Evolutionary conservation across 2,329 filamentous ascomycete species (phyloP).

Genomic region (Pyrenophora seminiperda): DNA sequence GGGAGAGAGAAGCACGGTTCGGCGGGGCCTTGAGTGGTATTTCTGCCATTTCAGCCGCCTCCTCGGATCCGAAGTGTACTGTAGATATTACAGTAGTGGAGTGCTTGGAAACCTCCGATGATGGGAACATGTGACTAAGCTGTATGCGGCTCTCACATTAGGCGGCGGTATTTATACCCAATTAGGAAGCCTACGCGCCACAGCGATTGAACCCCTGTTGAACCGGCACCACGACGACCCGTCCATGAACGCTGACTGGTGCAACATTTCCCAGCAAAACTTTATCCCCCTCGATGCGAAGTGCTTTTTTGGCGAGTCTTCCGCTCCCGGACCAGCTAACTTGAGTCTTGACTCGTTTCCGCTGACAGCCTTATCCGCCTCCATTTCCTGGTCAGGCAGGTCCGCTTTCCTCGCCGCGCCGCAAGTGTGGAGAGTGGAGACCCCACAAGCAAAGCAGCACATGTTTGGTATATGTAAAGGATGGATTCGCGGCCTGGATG

Average conservation of each 20-base stretch:
- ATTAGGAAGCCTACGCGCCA: conserved; percentile 4
- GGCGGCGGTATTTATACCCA: background rate
- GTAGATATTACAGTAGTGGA: background rate
- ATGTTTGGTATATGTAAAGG: conserved; percentile 8
- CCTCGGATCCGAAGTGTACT: conserved; percentile 13
- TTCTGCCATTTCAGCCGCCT: conserved; percentile 7
- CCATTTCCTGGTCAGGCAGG: conserved; percentile 14
- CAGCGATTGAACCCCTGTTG: background rate
- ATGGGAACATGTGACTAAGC: background rate
- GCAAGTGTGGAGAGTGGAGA: conserved; percentile 9
- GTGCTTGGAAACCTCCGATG: background rate
- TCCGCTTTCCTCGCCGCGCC: conserved; percentile 2
- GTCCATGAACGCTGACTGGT: conserved; percentile 9
- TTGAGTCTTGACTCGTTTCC: conserved; percentile 13
- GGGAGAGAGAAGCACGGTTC: too few species aligned
- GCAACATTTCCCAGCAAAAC: conserved; percentile 11
- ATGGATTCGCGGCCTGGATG: conserved; percentile 15
- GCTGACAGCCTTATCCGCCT: conserved; percentile 13
- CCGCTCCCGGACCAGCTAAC: background rate
- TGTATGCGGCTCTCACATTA: background rate
- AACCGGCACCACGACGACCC: conserved; percentile 8
- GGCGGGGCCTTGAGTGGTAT: too few species aligned
- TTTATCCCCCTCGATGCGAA: conserved; percentile 3
- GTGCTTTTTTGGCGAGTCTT: background rate
- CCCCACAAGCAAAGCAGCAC: conserved; percentile 13